Conservation (phyloP, 805 yeast species). For the Candida vaughaniae region DNA sequence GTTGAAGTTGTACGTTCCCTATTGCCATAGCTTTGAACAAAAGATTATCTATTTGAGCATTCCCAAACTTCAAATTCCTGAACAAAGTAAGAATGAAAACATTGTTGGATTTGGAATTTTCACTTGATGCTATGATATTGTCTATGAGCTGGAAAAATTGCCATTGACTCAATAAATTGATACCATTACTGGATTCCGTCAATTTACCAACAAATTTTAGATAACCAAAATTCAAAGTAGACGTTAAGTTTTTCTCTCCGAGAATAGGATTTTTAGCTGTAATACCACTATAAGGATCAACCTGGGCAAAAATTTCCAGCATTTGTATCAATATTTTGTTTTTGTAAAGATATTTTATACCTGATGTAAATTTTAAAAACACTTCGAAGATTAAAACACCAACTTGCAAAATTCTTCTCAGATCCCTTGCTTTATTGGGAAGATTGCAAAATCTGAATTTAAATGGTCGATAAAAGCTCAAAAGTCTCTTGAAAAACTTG, state of each 20-base stretch:
- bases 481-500: constrained; percentile 77
- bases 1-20: constrained; percentile 50
- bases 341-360: constrained; percentile 61
- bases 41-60: constrained; percentile 27
- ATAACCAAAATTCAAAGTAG: constrained; percentile 74
- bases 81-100: constrained; percentile 58
- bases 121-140: constrained; percentile 57
- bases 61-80: constrained; percentile 20
- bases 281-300: constrained; percentile 78
- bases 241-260: constrained; percentile 54
- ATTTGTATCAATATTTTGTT: constrained; percentile 84
- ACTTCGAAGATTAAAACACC: constrained; percentile 76
- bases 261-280: constrained; percentile 73
- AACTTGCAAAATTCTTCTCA: constrained; percentile 59
- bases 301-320: constrained; percentile 83
- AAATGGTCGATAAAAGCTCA: constrained; percentile 90
- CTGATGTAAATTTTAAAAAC: constrained; percentile 60
- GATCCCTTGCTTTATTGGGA: constrained; percentile 35
- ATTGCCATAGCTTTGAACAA: constrained; percentile 65
- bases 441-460: constrained; percentile 66
- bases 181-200: constrained; percentile 59
- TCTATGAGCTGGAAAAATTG: constrained; percentile 79
- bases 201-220: constrained; percentile 75
- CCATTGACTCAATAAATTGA: constrained; percentile 73
- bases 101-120: constrained; percentile 32